Conservation (phyloP, 768 basidiomycete species). For the Ramaria rubella region DNA sequence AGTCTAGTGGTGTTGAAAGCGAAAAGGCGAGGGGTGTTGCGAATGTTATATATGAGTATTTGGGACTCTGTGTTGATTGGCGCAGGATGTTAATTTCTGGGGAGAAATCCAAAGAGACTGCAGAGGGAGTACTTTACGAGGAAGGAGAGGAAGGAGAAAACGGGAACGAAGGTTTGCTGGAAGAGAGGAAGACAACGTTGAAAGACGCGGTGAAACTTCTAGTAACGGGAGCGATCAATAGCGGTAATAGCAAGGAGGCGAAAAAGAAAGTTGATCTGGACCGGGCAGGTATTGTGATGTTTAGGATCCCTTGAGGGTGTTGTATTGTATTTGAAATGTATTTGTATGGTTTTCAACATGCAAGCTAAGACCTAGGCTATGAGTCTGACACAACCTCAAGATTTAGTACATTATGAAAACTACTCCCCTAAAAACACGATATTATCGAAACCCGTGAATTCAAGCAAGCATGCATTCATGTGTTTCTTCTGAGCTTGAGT, state of each 20-base stretch:
- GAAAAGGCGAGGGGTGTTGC: slow-evolving; percentile 48
- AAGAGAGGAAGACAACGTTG: slow-evolving; percentile 34
- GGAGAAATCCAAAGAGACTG: slow-evolving; percentile 4
- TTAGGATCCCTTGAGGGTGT: slow-evolving; percentile 56
- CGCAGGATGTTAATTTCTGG: slow-evolving; percentile 31
- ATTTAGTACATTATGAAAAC: too few species aligned
- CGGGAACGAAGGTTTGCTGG: slow-evolving; percentile 16
- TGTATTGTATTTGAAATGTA: too few species aligned
- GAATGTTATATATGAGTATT: slow-evolving; percentile 48
- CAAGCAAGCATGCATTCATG: too few species aligned
- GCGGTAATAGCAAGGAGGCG: slow-evolving; percentile 45
- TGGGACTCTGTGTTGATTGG: slow-evolving; percentile 61
- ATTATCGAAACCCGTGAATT: too few species aligned
- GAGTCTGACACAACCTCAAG: too few species aligned
- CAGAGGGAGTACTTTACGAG: background rate
- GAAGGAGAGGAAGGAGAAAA: slow-evolving; percentile 3
- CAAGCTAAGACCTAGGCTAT: too few species aligned
- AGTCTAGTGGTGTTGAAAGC: slow-evolving; percentile 22
- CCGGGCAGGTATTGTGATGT: slow-evolving; percentile 58
- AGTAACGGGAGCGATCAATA: slow-evolving; percentile 49
- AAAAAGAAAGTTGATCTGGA: slow-evolving; percentile 51
- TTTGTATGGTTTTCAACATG: too few species aligned
- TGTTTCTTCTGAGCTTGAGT: too few species aligned
- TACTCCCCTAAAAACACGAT: too few species aligned
- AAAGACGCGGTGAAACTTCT: slow-evolving; percentile 44